phyloP scores from a whole-genome alignment of 2,329 filamentous ascomycete species.

The Ambrosiella cleistominuta region DNA sequence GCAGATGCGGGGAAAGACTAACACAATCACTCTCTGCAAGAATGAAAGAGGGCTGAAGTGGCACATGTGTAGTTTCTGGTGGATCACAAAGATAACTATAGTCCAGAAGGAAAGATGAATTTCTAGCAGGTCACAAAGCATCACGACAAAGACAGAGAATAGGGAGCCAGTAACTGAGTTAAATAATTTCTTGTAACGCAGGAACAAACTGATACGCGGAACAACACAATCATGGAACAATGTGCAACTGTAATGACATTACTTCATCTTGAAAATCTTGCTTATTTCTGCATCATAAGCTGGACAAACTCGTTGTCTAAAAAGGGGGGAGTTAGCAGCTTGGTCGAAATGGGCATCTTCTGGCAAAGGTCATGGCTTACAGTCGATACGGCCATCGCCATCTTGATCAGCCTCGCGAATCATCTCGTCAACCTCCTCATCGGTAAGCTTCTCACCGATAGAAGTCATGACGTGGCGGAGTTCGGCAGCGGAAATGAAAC shows the following conservation, averaged over 20 bases:
- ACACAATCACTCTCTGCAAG: background rate
- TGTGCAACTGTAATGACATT: slow-evolving; percentile 1
- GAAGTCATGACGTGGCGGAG: slow-evolving; percentile 84
- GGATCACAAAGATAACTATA: too few species aligned
- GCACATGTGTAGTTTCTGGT: too few species aligned
- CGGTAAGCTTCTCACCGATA: slow-evolving; percentile 78
- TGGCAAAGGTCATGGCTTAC: slow-evolving; percentile 30
- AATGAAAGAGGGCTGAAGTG: too few species aligned
- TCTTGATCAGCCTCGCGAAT: slow-evolving; percentile 83
- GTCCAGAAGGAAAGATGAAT: too few species aligned
- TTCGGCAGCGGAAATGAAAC: slow-evolving; percentile 77
- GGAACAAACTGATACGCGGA: background rate
- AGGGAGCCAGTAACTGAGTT: too few species aligned
- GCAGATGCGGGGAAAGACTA: background rate
- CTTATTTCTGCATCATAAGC: slow-evolving; percentile 90
- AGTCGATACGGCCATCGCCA: slow-evolving; percentile 75
- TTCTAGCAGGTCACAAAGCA: too few species aligned
- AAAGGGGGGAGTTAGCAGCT: background rate
- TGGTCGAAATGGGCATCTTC: slow-evolving; percentile 13
- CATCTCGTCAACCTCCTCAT: slow-evolving; percentile 87
- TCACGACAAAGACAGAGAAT: too few species aligned
- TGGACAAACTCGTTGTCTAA: slow-evolving; percentile 83
- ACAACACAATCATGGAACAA: background rate
- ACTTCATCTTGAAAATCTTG: background rate
- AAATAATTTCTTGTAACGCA: background rate